Conservation (phyloP, 2,329 filamentous ascomycete genomes). For the Pseudonectria foliicola region DNA sequence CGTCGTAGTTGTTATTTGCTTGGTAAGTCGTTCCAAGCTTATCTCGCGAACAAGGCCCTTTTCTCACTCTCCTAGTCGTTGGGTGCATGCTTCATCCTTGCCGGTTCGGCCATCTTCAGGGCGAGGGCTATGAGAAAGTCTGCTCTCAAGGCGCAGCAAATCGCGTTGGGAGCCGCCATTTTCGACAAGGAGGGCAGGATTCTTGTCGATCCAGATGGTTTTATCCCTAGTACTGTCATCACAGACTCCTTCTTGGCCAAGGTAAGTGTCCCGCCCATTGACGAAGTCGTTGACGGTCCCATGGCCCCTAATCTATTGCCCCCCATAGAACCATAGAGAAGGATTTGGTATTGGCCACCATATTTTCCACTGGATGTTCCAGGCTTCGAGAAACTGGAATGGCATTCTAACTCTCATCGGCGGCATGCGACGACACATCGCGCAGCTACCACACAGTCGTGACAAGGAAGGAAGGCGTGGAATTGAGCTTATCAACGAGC, state of each 20-base stretch:
- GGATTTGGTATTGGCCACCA: conserved; percentile 70
- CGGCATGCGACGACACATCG: conserved; percentile 66
- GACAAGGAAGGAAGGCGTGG: conserved; percentile 15
- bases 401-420: conserved; percentile 60
- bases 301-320: conserved; percentile 1
- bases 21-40: conserved; percentile 42
- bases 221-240: conserved; percentile 66
- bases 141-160: conserved; percentile 53
- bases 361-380: conserved; percentile 82
- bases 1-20: conserved; percentile 64
- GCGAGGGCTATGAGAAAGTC: conserved; percentile 45
- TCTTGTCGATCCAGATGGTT: conserved; percentile 62
- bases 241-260: conserved; percentile 69
- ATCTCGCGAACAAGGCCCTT: not conserved
- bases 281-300: not conserved
- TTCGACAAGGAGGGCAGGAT: conserved; percentile 62
- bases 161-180: conserved; percentile 53
- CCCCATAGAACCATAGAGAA: conserved; percentile 47
- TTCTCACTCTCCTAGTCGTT: conserved; percentile 42
- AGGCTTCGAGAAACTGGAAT: conserved; percentile 71
- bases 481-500: conserved; percentile 42
- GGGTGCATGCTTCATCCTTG: conserved; percentile 53
- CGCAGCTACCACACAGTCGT: conserved; percentile 33
- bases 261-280: conserved; percentile 27
- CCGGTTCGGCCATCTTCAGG: conserved; percentile 46